phyloP scores from a whole-genome alignment of 192 early-diverging fungal species.

The Coemansia sp. region DNA sequence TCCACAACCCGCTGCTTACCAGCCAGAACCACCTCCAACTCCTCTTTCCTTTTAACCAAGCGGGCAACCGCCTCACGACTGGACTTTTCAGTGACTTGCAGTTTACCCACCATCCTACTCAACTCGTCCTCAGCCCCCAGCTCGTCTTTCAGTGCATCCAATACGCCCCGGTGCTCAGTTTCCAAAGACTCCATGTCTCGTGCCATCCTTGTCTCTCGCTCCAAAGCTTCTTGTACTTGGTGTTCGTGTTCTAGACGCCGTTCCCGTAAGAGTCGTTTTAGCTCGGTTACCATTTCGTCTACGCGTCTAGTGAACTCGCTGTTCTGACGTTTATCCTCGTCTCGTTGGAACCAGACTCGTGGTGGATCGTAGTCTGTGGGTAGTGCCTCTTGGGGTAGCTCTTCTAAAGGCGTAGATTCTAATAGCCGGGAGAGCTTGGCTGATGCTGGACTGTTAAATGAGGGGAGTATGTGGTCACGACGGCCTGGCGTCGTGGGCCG shows the following conservation, averaged over 20 bases:
- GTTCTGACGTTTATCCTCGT: constrained; percentile 49
- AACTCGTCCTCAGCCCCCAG: constrained; percentile 53
- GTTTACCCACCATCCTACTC: constrained; percentile 41
- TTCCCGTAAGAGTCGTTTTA: constrained; percentile 49
- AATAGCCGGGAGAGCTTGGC: constrained; percentile 38
- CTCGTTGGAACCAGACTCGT: constrained; percentile 53
- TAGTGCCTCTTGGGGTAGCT: constrained; percentile 30
- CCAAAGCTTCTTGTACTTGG: constrained; percentile 17
- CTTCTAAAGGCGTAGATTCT: constrained; percentile 35
- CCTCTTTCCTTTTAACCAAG: constrained; percentile 31
- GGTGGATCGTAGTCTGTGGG: constrained; percentile 54
- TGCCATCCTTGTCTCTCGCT: constrained; percentile 38
- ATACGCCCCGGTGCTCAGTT: constrained; percentile 39
- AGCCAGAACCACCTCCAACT: constrained; percentile 32
- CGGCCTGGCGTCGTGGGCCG: constrained; percentile 52
- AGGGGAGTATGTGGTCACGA: constrained; percentile 45
- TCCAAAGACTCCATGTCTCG: constrained; percentile 47
- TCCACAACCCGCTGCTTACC: constrained; percentile 57
- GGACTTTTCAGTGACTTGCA: constrained; percentile 52
- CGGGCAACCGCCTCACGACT: constrained; percentile 28
- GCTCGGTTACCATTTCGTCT: constrained; percentile 52
- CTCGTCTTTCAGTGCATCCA: constrained; percentile 57
- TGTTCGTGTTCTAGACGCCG: constrained; percentile 21
- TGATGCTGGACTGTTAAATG: constrained; percentile 52
- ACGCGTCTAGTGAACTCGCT: constrained; percentile 43